A percentile compares a stretch with the other conserved stretches of the same genome.
These are phyloP conservation scores for Vitis hybrid DNA, from an alignment of 177 flowering plant species.

Conservation along the genomic window DNA sequence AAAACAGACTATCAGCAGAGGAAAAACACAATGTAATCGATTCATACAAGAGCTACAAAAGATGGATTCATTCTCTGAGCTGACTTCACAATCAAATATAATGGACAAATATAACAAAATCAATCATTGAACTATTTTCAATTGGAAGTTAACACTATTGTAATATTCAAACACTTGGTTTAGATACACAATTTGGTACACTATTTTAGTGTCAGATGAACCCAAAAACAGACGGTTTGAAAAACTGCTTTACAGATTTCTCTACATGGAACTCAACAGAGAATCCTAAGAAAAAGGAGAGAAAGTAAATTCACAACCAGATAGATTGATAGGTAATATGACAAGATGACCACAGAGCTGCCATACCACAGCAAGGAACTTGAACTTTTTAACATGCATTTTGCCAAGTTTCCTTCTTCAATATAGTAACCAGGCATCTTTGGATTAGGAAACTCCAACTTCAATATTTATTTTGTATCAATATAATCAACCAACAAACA, in stretches of 20 bases:
- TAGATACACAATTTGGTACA: constrained; percentile 17
- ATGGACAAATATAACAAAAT: neutral
- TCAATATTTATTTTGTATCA: neutral
- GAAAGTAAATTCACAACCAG: constrained; percentile 10
- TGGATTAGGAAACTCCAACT: neutral
- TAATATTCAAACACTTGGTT: neutral
- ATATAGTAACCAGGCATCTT: neutral
- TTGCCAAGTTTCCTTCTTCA: neutral
- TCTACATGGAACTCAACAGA: constrained; percentile 12
- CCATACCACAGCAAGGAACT: constrained; percentile 5
- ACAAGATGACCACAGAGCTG: constrained; percentile 4
- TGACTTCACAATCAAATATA: no score
- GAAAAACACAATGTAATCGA: no score
- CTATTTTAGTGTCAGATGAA: constrained; percentile 12
- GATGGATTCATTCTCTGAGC: no score
- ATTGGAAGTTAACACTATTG: neutral
- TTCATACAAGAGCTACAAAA: no score
- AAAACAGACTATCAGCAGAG: no score
- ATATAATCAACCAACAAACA: neutral
- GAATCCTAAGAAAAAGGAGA: neutral
- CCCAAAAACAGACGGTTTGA: neutral
- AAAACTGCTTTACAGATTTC: constrained; percentile 14
- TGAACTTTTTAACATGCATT: neutral
- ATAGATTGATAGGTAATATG: neutral
- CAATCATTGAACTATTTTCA: constrained; percentile 2